Conservation (phyloP, 2,329 filamentous ascomycete genomes). For the Emydomyces testavorans region DNA sequence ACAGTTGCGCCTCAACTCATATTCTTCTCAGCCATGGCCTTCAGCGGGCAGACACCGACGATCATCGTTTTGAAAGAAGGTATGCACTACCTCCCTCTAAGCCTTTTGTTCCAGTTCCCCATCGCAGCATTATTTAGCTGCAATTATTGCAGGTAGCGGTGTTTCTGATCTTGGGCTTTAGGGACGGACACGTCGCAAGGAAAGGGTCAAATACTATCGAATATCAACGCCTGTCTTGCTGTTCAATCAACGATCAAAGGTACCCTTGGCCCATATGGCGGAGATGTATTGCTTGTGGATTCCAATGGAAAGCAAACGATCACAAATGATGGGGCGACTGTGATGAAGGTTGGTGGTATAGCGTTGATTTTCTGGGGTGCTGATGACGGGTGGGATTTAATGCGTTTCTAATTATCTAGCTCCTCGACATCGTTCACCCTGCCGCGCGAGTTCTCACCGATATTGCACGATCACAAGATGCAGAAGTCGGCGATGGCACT, state of each 20-base stretch:
- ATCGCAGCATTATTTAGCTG: neutral
- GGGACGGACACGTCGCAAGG: conserved; percentile 96
- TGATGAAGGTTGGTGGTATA: conserved; percentile 69
- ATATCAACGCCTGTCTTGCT: conserved; percentile 95
- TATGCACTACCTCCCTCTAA: conserved; percentile 36
- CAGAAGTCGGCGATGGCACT: conserved; percentile 95
- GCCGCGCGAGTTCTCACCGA: conserved; percentile 95
- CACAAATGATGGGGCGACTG: conserved; percentile 96
- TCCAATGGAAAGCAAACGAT: conserved; percentile 93
- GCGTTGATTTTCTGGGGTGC: conserved; percentile 5
- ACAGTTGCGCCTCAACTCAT: neutral
- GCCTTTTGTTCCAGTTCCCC: conserved; percentile 14
- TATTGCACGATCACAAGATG: conserved; percentile 96
- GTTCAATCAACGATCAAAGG: conserved; percentile 93
- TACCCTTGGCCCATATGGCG: conserved; percentile 91
- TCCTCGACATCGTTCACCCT: conserved; percentile 96
- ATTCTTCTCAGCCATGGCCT: conserved; percentile 56
- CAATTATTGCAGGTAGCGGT: conserved; percentile 10
- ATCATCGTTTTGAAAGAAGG: conserved; percentile 98
- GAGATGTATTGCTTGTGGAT: conserved; percentile 90
- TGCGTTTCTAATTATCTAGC: conserved; percentile 39
- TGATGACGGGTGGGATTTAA: neutral
- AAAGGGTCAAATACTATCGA: conserved; percentile 90
- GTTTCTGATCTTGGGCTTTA: conserved; percentile 31
- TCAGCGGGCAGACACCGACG: conserved; percentile 92